Base-by-base conservation (phyloP, 192 early-diverging fungal genomes). In the Coemansia sp. region DNA sequence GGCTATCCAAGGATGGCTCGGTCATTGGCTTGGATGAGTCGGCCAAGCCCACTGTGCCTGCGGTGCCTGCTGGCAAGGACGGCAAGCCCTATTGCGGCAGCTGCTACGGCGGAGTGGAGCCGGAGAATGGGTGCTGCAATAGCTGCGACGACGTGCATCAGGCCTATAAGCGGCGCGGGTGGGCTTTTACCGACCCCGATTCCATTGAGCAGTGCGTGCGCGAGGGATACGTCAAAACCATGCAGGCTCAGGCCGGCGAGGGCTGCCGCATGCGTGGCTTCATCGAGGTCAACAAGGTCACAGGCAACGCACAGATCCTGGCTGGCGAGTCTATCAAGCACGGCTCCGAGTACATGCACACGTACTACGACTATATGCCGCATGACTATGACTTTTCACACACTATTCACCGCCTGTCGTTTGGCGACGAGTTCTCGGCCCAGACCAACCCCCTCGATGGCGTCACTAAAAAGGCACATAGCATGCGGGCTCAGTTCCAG, bases 281-380 rank as follows among this genome's bases (percentile, higher is more conserved):
- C 50, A 69, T 96, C 21, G 72, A 85, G 36, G 92, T 98, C 37
- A 96, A 95, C 79, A 95, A 95, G 82, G 93, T 96, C 10, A 82
- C 91, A 20, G 96, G 96, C 39, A 95, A 95, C 65, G 90, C 96
- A 68, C 96, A 96, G 77, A 86, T 97, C 73, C 90, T 94, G 9
- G 94, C 95, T 12, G 95, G 96, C 47, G 87, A 89, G 48, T 86
- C 85, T 3, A 75, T 68, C 31, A 62, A 69, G 26, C 45, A 62
- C 59, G 67, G 62, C 26, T 64, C 68, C 38, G 59, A 69, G 41
- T 75, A 73, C 59, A 61, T 70, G 62, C 79, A 77, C 59, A 61
- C 64, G 28, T 21, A 39, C 36, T 82, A 82, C 59, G 67, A 72
- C 35, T 82, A 82, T 59, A 72, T 77, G 73, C 79, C 79, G 12